phyloP scores from a whole-genome alignment of 441 rosid genomes.

The Adansonia gregorii region DNA sequence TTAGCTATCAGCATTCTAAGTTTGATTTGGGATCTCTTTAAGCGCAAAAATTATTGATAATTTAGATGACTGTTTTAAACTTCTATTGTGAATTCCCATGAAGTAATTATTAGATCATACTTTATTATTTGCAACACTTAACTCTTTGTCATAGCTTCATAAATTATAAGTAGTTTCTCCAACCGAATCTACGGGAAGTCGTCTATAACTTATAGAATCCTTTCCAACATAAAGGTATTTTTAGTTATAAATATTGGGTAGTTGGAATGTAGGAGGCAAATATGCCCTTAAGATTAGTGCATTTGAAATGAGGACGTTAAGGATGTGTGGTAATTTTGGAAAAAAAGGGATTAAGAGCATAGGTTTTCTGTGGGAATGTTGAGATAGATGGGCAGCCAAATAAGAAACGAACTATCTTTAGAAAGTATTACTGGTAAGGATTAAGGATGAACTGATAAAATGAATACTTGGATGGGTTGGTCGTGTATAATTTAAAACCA shows the following conservation, averaged over 20 bases:
- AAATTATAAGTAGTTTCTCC: background rate
- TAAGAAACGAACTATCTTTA: slow-evolving; percentile 9
- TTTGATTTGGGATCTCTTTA: background rate
- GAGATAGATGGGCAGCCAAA: slow-evolving; percentile 7
- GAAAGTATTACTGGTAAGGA: background rate
- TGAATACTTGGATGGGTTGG: background rate
- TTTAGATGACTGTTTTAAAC: background rate
- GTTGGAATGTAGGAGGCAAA: background rate
- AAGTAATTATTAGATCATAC: background rate
- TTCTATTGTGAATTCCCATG: background rate
- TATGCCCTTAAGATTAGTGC: background rate
- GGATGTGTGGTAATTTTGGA: background rate
- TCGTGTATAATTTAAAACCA: background rate
- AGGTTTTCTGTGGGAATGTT: background rate
- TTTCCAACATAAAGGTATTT: slow-evolving; percentile 1
- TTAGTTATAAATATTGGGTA: slow-evolving; percentile 17
- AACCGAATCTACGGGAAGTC: background rate
- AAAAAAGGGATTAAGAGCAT: background rate
- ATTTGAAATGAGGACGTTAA: slow-evolving; percentile 8
- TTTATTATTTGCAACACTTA: background rate
- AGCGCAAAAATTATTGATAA: slow-evolving; percentile 2
- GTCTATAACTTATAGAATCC: background rate
- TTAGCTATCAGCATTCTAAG: background rate
- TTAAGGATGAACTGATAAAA: slow-evolving; percentile 7
- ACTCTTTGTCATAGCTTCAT: background rate